Conservation (phyloP, 371 early-diverging fungal species). For the Vairimorpha ceranae region DNA sequence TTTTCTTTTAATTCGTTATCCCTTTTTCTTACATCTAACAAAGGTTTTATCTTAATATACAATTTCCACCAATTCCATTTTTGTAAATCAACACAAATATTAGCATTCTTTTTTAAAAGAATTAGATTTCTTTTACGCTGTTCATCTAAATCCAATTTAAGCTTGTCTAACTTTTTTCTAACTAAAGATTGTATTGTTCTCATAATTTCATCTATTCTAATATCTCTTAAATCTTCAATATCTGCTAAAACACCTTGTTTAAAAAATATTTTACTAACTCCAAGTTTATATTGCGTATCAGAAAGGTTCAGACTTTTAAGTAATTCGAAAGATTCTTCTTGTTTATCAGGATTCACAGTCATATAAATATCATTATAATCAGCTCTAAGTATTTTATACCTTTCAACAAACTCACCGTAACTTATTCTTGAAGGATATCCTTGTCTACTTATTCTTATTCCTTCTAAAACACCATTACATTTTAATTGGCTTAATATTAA, state of each 20-base stretch:
- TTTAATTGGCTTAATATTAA: slow-evolving; percentile 86
- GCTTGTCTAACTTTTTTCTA: slow-evolving; percentile 73
- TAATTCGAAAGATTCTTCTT: slow-evolving; percentile 1
- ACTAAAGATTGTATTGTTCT: slow-evolving; percentile 76
- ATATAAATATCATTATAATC: not conserved
- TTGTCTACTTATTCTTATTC: slow-evolving; percentile 90
- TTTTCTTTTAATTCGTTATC: slow-evolving; percentile 69
- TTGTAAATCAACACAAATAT: slow-evolving; percentile 39
- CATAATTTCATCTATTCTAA: slow-evolving; percentile 71
- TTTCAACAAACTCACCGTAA: slow-evolving; percentile 84
- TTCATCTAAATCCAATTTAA: slow-evolving; percentile 44
- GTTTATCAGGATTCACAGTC: not conserved
- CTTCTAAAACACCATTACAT: slow-evolving; percentile 98
- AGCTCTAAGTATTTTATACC: slow-evolving; percentile 74
- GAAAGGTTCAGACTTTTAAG: not conserved
- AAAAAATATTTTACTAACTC: slow-evolving; percentile 91
- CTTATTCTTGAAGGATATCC: slow-evolving; percentile 89
- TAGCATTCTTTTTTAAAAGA: slow-evolving; percentile 54
- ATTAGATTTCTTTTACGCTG: slow-evolving; percentile 24
- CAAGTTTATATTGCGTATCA: slow-evolving; percentile 70
- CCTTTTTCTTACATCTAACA: slow-evolving; percentile 73
- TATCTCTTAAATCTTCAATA: slow-evolving; percentile 83
- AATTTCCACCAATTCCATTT: slow-evolving; percentile 65
- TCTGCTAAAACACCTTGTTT: slow-evolving; percentile 86
- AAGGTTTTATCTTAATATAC: slow-evolving; percentile 88